These are phyloP conservation scores for Isatis tinctoria DNA, from an alignment of 345 rosid genomes.

Conservation along the genomic window DNA sequence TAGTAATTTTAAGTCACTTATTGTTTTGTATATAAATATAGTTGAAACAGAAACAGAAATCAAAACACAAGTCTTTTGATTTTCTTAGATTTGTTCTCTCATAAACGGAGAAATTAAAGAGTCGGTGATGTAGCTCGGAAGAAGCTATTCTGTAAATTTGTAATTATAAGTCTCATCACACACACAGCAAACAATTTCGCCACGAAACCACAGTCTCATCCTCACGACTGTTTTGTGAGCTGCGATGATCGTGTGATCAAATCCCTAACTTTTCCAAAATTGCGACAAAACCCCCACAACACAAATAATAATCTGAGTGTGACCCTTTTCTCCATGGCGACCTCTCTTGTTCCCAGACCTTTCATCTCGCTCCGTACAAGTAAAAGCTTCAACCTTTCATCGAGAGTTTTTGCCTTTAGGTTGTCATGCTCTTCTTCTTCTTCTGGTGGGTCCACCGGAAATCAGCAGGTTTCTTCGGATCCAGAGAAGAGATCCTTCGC, in stretches of 20 bases:
- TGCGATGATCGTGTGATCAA: constrained; percentile 23
- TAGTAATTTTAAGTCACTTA: no score
- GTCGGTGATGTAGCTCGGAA: neutral
- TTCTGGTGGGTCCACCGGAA: neutral
- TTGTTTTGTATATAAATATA: no score
- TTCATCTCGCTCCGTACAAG: constrained; percentile 18
- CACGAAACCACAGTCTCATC: constrained; percentile 25
- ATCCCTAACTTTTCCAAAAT: neutral
- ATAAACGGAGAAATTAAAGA: no score
- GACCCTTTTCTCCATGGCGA: constrained; percentile 17
- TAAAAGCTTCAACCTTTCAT: constrained; percentile 8
- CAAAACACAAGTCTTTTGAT: no score
- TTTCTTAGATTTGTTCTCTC: no score
- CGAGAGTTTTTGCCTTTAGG: neutral
- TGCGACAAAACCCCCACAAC: neutral
- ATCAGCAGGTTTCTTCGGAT: constrained; percentile 17
- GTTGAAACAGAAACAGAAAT: no score
- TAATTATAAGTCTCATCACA: neutral
- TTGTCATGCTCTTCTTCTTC: constrained; percentile 11
- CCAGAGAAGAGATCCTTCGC: constrained; percentile 57
- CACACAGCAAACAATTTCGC: neutral
- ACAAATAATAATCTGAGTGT: neutral
- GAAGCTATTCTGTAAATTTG: neutral
- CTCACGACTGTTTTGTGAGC: constrained; percentile 15
- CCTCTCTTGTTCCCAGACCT: constrained; percentile 19